Evolutionary conservation across 495 filamentous ascomycete species (phyloP), one percentile per base, ranked within the genome.

Genomic region (Bacidia rubella): DNA sequence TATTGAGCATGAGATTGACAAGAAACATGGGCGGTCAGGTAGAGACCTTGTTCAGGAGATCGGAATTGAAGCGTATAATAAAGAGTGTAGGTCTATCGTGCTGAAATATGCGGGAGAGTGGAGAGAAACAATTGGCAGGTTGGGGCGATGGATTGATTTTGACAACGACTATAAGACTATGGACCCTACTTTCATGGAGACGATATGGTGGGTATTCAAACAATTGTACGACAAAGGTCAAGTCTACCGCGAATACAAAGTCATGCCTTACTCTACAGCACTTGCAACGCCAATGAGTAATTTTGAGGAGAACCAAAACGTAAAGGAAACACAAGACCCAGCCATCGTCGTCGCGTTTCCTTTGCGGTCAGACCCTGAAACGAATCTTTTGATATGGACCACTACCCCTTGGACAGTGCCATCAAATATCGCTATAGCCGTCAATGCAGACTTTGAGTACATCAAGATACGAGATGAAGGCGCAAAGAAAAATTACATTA

Each of bases 151-250:
- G 92, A 89, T 97, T 60, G 93, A 98, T 68, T 95, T 97, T 54
- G 93, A 97, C 67, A 92, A 94, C 62, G 89, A 95, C 62, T 96
- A 96, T 74, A 96, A 96, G 83, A 93, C 87, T 12, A 94, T 95
- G 88, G 83, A 97, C 66, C 71, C 82, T 1, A 77, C 68, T n/a
- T 97, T 90, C 70, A 97, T 97, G 90, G 90, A 95, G 68, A 86
- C 85, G 0, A 80, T 86, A 40, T 97, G 90, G 90, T 96, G 90
- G 90, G 84, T 93, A 40, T 95, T 94, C 74, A 92, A 90, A 67
- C 80, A 90, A 62, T 74, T 97, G 20, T 90, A 83, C 62, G 85
- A 92, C 61, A 95, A 95, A 69, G 85, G 79, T 24, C 74, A 81
- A 40, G 87, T 95, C 35, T 97, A 97, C 65, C 81, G 83, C 54